These are phyloP conservation scores for Exophiala aquamarina DNA, from an alignment of 2,329 filamentous ascomycete species.

Conservation along the genomic window DNA sequence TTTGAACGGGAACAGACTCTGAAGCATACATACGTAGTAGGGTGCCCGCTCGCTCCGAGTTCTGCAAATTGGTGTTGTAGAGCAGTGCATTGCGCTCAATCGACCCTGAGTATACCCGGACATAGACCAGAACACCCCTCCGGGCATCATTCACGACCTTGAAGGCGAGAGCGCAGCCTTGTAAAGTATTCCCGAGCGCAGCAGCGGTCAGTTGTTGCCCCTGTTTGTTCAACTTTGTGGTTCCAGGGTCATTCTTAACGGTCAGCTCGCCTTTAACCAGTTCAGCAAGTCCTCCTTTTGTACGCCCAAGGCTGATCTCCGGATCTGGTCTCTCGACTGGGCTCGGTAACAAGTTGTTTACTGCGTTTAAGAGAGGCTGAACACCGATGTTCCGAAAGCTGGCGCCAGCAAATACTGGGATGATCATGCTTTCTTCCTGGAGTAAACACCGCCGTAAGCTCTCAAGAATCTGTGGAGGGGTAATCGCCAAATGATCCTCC, in stretches of 20 bases:
- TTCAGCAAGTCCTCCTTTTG: constrained; percentile 54
- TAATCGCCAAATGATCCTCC: constrained; percentile 69
- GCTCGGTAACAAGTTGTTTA: constrained; percentile 82
- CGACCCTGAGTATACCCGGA: constrained; percentile 85
- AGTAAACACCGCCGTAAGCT: constrained; percentile 73
- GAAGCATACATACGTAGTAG: constrained; percentile 88
- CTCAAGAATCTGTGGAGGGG: constrained; percentile 64
- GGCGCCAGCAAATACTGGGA: constrained; percentile 86
- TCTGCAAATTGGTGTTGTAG: constrained; percentile 82
- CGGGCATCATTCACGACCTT: constrained; percentile 90
- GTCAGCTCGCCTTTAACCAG: constrained; percentile 48
- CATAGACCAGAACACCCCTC: constrained; percentile 84
- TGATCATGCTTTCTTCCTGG: constrained; percentile 67
- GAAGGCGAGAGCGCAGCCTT: constrained; percentile 72
- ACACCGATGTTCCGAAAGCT: constrained; percentile 94
- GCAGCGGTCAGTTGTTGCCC: constrained; percentile 26
- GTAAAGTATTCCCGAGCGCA: constrained; percentile 60
- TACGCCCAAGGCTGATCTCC: constrained; percentile 67
- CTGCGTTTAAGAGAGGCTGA: constrained; percentile 83
- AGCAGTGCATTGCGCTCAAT: constrained; percentile 71
- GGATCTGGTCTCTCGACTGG: constrained; percentile 78
- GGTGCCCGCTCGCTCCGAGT: constrained; percentile 76
- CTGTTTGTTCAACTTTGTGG: constrained; percentile 44
- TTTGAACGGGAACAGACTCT: constrained; percentile 79
- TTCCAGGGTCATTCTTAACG: constrained; percentile 32